Evolutionary conservation across 75 land plant genomes (phyloP), one percentile per base, ranked within the genome.

Genomic region (Cupressus sempervirens): DNA sequence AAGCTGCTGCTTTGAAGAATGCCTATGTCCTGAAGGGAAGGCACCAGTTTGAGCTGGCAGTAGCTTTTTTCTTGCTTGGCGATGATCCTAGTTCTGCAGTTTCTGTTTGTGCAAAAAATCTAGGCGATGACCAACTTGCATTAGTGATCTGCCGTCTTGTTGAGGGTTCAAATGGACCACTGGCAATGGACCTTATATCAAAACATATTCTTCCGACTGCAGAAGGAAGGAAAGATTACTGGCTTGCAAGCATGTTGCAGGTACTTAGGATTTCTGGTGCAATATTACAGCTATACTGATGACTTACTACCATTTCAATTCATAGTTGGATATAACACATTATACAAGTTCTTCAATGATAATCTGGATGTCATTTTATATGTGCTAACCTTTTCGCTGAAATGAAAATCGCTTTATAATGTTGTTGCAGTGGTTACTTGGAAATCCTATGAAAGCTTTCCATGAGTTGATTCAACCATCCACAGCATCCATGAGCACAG

Each of bases 1-100:
- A 93, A 89, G 95, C 98, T 76, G 99, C 99, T 88, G 99, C 99
- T 85, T 85, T 98, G 79, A 98, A 98, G 89, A 98, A 98, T 92
- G 99, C 99, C 32, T 98, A 98, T 90, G 94, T 96, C 36, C 85
- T 98, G 76, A 91, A 96, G 98, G 98, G 99, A 80, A 93, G 91
- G 83, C 99, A 98, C 86, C 95, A 96, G 54, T 90, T 95, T 43
- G 99, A 96, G 86, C 93, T 98, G 67, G 99, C 99, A 36, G 87
- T 93, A 74, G 97, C 99, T 30, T 98, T 98, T 82, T 98, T 98
- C 86, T 84, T 98, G 35, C 93, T 98, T 83, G 99, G 99, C 67
- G 97, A 94, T 43, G 99, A 98, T 88, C 81, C 90, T 62, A 84
- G 89, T 76, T 98, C 99, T 83, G 99, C 99, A 67, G 89, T 93